These are phyloP conservation scores for Paecilomyces sp. DNA, from an alignment of 2,329 filamentous ascomycete species.

Conservation along the genomic window DNA sequence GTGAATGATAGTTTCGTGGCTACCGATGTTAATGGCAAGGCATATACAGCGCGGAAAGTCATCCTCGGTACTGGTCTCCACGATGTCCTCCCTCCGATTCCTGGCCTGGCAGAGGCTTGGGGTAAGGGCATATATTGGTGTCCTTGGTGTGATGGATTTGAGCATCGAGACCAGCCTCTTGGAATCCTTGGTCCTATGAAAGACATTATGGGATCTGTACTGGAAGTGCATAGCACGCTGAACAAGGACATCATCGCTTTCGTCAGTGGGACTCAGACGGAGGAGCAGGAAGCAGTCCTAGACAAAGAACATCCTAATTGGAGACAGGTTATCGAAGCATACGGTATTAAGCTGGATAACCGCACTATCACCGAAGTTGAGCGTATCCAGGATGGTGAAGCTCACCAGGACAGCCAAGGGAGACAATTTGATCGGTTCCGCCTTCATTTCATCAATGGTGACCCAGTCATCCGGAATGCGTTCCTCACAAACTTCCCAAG, in stretches of 20 bases:
- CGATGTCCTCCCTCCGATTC: slow-evolving; percentile 50
- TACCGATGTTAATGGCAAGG: slow-evolving; percentile 24
- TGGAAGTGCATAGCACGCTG: slow-evolving; percentile 47
- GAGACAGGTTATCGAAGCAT: slow-evolving; percentile 42
- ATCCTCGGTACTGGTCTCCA: slow-evolving; percentile 52
- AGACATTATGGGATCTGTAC: slow-evolving; percentile 38
- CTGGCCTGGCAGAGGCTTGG: slow-evolving; percentile 50
- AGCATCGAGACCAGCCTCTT: slow-evolving; percentile 53
- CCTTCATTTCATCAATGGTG: slow-evolving; percentile 45
- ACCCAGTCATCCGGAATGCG: slow-evolving; percentile 40
- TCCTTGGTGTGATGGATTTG: slow-evolving; percentile 58
- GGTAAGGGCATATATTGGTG: slow-evolving; percentile 58
- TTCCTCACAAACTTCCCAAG: slow-evolving; percentile 46
- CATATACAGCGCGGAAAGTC: slow-evolving; percentile 46
- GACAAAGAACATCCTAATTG: slow-evolving; percentile 40
- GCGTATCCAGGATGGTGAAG: slow-evolving; percentile 34
- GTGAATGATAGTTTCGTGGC: slow-evolving; percentile 41
- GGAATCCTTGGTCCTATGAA: slow-evolving; percentile 46
- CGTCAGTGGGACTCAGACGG: slow-evolving; percentile 53
- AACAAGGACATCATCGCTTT: slow-evolving; percentile 52
- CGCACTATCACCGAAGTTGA: slow-evolving; percentile 44
- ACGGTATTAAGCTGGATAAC: slow-evolving; percentile 51
- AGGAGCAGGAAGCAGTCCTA: slow-evolving; percentile 32
- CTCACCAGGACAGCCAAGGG: slow-evolving; percentile 15
- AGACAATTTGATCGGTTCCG: slow-evolving; percentile 51